A percentile compares a stretch with the other conserved stretches of the same genome.
Conservation (phyloP, 805 yeast genomes). For the Pichia scutulata region DNA sequence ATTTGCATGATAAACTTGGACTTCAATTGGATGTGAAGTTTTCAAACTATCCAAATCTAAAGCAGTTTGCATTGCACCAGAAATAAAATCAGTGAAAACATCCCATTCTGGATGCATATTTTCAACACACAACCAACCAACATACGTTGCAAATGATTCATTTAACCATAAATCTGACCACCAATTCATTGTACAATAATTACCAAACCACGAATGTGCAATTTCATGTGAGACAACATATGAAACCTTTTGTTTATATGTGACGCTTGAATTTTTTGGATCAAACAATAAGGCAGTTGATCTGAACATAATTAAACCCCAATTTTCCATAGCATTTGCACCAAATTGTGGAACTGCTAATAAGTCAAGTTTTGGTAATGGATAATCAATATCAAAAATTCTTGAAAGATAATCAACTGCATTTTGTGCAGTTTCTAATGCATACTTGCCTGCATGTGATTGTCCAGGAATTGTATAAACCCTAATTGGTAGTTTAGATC, state of each 20-base stretch:
- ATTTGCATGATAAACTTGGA: slow-evolving; percentile 67
- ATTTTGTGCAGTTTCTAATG: slow-evolving; percentile 39
- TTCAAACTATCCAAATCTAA: slow-evolving; percentile 48
- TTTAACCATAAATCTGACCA: slow-evolving; percentile 90
- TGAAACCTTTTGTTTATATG: slow-evolving; percentile 63
- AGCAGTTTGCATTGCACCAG: slow-evolving; percentile 44
- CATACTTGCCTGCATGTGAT: slow-evolving; percentile 39
- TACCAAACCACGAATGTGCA: slow-evolving; percentile 91
- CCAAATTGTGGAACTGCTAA: slow-evolving; percentile 73
- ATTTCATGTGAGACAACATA: slow-evolving; percentile 81
- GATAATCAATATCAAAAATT: slow-evolving; percentile 49
- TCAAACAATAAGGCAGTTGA: slow-evolving; percentile 49
- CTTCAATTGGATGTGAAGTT: slow-evolving; percentile 76
- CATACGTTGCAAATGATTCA: slow-evolving; percentile 88
- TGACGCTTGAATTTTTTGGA: slow-evolving; percentile 37
- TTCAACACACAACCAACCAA: slow-evolving; percentile 64
- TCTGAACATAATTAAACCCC: slow-evolving; percentile 73
- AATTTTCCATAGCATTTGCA: slow-evolving; percentile 89
- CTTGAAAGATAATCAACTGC: slow-evolving; percentile 43
- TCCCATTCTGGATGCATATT: slow-evolving; percentile 76
- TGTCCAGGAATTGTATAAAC: slow-evolving; percentile 47
- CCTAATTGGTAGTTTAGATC: slow-evolving; percentile 39
- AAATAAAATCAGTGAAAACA: slow-evolving; percentile 50
- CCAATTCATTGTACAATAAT: slow-evolving; percentile 87
- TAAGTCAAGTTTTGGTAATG: slow-evolving; percentile 77